phyloP scores from a whole-genome alignment of 768 basidiomycete species.

The Suillus alpinus region DNA sequence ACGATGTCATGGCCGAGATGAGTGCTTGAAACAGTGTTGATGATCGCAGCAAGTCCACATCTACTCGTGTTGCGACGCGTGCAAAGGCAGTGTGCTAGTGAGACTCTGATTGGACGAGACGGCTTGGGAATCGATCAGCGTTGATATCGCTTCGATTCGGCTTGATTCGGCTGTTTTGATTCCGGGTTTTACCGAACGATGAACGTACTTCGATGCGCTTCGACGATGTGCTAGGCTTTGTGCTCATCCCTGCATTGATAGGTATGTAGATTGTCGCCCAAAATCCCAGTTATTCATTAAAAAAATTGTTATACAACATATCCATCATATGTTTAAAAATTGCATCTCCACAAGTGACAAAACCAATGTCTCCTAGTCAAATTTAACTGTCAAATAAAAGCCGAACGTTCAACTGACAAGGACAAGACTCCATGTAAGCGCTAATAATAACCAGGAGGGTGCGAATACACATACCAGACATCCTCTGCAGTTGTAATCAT shows the following conservation, averaged over 20 bases:
- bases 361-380: not conserved
- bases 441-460: not conserved
- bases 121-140: not conserved
- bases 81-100: constrained; percentile 28
- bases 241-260: not conserved
- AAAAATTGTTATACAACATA: not conserved
- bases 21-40: not conserved
- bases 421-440: constrained; percentile 1
- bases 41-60: constrained; percentile 16
- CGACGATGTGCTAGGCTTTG: no score
- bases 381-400: not conserved
- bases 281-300: not conserved
- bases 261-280: not conserved
- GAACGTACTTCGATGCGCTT: not conserved
- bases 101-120: constrained; percentile 21
- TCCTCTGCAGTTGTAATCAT: constrained; percentile 47
- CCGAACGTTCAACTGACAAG: not conserved
- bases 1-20: not conserved
- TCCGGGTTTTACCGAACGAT: not conserved
- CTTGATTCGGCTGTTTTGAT: not conserved
- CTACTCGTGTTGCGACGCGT: constrained; percentile 9
- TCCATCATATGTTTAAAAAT: not conserved
- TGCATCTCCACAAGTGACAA: not conserved
- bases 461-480: constrained; percentile 16
- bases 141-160: not conserved